Evolutionary conservation across 1,284 basidiomycete genomes (phyloP), one percentile per base, ranked within the genome.

Genomic region (Fistulinella cinereoalba): DNA sequence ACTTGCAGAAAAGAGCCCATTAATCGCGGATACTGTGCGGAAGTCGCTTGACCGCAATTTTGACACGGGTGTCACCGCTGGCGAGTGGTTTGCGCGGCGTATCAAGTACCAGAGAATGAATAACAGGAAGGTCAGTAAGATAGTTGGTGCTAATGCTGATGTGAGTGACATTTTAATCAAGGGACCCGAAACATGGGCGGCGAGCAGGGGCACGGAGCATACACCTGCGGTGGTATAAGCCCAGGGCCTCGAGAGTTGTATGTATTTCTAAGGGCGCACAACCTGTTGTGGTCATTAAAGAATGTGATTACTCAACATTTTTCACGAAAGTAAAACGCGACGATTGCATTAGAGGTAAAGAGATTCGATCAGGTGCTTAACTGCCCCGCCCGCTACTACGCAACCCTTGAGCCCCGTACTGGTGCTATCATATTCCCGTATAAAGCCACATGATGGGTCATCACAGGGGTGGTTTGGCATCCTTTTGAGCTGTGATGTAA

Each of bases 391-490:
- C n/a, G n/a, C n/a, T n/a, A n/a, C n/a, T n/a, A n/a, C n/a, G n/a
- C n/a, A n/a, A n/a, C n/a, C n/a, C n/a, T n/a, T n/a, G n/a, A n/a
- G n/a, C n/a, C n/a, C n/a, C n/a, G n/a, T n/a, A n/a, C n/a, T n/a
- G n/a, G n/a, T n/a, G n/a, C n/a, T n/a, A n/a, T n/a, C n/a, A n/a
- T n/a, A n/a, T n/a, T n/a, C 18, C 16, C 8, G 10, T 7, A 13
- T n/a, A 32, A 32, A 16, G 9, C 32, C 32, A 11, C 32, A 4
- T 19, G 32, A 16, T 37, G 21, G 4, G 21, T 18, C 21, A 8
- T 31, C 53, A 73, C 60, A 69, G 62, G 22, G 77, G 69, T 13
- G 76, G 74, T 61, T 80, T 83, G 65, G 68, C 74, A 55, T 80
- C 80, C 64, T 82, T 84, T 79, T 85, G 83, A 51, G 60, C 57